These are phyloP conservation scores for Leishmania arabica DNA, from an alignment of 208 protist species.

Conservation along the genomic window DNA sequence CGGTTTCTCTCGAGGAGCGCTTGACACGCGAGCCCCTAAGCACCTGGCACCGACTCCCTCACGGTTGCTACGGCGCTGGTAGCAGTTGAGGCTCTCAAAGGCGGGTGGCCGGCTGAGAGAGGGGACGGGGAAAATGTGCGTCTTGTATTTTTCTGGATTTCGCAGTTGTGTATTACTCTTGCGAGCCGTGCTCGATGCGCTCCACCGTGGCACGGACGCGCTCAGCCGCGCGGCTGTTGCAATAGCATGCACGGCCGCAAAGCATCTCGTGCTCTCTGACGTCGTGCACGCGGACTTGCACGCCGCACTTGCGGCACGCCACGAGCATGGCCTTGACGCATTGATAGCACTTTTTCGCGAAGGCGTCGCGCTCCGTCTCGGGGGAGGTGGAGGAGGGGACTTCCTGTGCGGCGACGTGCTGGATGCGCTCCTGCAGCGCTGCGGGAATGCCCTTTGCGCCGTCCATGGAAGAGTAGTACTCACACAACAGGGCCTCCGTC, in stretches of 20 bases:
- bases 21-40: not conserved
- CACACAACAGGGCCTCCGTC: constrained; percentile 41
- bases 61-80: not conserved
- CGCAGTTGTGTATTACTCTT: not conserved
- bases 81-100: not conserved
- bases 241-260: constrained; percentile 53
- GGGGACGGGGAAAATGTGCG: not conserved
- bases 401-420: constrained; percentile 14
- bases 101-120: not conserved
- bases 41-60: not conserved
- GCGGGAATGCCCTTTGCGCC: constrained; percentile 14
- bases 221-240: constrained; percentile 41
- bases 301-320: constrained; percentile 58
- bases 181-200: constrained; percentile 29
- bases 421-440: constrained; percentile 22
- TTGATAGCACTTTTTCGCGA: constrained; percentile 38
- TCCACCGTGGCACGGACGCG: constrained; percentile 34
- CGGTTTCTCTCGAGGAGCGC: not conserved
- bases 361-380: constrained; percentile 38
- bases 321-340: constrained; percentile 65
- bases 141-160: not conserved
- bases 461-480: constrained; percentile 22
- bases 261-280: constrained; percentile 72
- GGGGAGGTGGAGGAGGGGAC: constrained; percentile 28
- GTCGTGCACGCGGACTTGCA: constrained; percentile 65